Conservation (phyloP, 2,329 filamentous ascomycete genomes). For the Torrubiella hemipterigena region DNA sequence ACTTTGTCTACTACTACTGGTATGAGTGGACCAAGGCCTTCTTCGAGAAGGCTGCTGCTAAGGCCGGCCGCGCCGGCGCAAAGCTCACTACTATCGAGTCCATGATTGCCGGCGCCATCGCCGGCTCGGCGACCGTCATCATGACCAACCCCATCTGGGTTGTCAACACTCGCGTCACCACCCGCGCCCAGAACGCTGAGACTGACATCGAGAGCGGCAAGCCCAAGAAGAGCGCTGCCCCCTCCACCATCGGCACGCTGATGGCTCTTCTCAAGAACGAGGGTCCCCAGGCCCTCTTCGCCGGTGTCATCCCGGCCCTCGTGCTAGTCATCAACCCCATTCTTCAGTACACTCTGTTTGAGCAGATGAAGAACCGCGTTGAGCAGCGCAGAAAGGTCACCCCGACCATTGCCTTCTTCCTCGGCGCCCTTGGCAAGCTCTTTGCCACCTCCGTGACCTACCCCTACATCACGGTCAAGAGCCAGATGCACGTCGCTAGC, state of each 20-base stretch:
- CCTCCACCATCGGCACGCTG: slow-evolving; percentile 70
- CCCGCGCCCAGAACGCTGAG: slow-evolving; percentile 52
- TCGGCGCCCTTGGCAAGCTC: slow-evolving; percentile 88
- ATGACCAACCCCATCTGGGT: slow-evolving; percentile 99
- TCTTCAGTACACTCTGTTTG: slow-evolving; percentile 95
- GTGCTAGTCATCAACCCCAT: slow-evolving; percentile 97
- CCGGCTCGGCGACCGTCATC: slow-evolving; percentile 86
- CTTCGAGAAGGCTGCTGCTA: slow-evolving; percentile 68
- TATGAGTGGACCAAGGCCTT: slow-evolving; percentile 91
- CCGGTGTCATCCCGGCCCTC: slow-evolving; percentile 83
- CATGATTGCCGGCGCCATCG: slow-evolving; percentile 90
- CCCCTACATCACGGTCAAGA: slow-evolving; percentile 98
- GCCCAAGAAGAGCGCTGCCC: slow-evolving; percentile 17
- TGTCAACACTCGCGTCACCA: slow-evolving; percentile 96
- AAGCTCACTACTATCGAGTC: slow-evolving; percentile 86
- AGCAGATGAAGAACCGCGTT: slow-evolving; percentile 88
- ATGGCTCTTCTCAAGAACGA: slow-evolving; percentile 72
- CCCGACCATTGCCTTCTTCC: slow-evolving; percentile 75
- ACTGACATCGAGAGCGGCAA: slow-evolving; percentile 28
- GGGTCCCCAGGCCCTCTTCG: slow-evolving; percentile 73
- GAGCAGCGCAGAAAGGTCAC: slow-evolving; percentile 67
- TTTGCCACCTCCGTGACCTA: slow-evolving; percentile 91
- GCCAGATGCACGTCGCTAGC: slow-evolving; percentile 85
- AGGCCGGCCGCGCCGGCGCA: slow-evolving; percentile 59
- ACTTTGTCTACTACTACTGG: slow-evolving; percentile 99